Percentiles rank a stretch among this genome's conserved stretches.
Conservation (phyloP, 2,329 filamentous ascomycete genomes). For the Sporothrix variecibatus region DNA sequence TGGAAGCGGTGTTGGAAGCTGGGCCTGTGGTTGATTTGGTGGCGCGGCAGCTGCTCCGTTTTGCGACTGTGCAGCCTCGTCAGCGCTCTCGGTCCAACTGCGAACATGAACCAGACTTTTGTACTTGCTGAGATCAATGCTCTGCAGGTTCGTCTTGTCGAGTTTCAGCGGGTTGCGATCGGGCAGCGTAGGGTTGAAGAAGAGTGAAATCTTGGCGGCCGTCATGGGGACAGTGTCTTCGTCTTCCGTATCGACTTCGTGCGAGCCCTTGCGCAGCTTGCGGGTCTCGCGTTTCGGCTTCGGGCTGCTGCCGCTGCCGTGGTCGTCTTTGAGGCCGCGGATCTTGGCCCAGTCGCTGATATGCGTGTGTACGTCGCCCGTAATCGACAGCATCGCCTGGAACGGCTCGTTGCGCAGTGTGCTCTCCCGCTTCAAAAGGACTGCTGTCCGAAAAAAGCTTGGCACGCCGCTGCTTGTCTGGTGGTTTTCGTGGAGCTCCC, state of each 20-base stretch:
- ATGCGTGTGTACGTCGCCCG: not conserved
- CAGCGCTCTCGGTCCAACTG: constrained; percentile 1
- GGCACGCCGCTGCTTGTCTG: constrained; percentile 16
- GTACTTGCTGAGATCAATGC: not conserved
- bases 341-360: constrained; percentile 11
- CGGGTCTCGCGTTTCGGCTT: not conserved
- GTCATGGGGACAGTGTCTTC: not conserved
- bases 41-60: not conserved
- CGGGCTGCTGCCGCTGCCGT: constrained; percentile 4
- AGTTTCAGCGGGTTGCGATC: not conserved
- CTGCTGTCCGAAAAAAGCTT: constrained; percentile 8
- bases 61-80: not conserved
- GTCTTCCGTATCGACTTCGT: constrained; percentile 15
- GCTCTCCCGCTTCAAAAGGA: constrained; percentile 18
- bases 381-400: constrained; percentile 13
- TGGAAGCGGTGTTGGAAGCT: not conserved
- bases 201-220: not conserved
- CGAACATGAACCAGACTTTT: constrained; percentile 6
- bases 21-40: not conserved
- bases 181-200: not conserved
- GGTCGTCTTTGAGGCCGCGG: constrained; percentile 3
- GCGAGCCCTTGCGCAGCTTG: not conserved
- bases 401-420: constrained; percentile 6
- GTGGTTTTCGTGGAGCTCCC: constrained; percentile 19
- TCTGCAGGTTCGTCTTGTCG: not conserved